Evolutionary conservation across 345 rosid species (phyloP).

Genomic region (Moricandia moricandioides): DNA sequence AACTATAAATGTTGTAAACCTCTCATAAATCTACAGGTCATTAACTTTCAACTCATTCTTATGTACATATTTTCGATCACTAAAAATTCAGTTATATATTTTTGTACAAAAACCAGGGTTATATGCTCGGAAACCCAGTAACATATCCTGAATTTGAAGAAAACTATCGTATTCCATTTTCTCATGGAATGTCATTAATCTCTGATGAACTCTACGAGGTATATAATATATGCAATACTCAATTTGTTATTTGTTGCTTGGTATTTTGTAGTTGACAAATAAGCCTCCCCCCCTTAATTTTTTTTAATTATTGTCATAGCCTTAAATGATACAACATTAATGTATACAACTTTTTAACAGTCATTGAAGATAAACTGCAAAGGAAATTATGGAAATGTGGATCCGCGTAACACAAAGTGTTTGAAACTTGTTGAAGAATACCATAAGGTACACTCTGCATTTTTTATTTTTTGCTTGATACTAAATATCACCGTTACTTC

Average conservation of each 20-base stretch:
- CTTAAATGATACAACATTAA: background rate
- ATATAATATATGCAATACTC: background rate
- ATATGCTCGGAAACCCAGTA: conserved; percentile 45
- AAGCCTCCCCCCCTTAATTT: background rate
- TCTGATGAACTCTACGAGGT: conserved; percentile 57
- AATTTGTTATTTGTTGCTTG: background rate
- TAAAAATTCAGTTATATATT: background rate
- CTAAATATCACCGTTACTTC: background rate
- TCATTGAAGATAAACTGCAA: conserved; percentile 1
- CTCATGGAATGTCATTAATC: conserved; percentile 51
- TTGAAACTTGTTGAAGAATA: background rate
- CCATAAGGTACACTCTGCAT: conserved; percentile 3
- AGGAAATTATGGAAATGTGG: conserved; percentile 4
- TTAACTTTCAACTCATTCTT: background rate
- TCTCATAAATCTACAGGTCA: conserved; percentile 43
- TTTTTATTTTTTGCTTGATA: background rate
- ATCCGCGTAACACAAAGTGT: conserved; percentile 13
- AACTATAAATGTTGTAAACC: conserved; percentile 21
- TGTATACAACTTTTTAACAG: background rate
- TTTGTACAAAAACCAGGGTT: conserved; percentile 42
- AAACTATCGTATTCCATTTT: conserved; percentile 40
- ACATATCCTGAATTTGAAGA: conserved; percentile 32
- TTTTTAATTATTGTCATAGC: background rate
- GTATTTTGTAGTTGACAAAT: background rate
- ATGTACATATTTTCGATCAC: background rate